Base-by-base conservation (phyloP, 192 early-diverging fungal species). In the Backusella tarrabulga region DNA sequence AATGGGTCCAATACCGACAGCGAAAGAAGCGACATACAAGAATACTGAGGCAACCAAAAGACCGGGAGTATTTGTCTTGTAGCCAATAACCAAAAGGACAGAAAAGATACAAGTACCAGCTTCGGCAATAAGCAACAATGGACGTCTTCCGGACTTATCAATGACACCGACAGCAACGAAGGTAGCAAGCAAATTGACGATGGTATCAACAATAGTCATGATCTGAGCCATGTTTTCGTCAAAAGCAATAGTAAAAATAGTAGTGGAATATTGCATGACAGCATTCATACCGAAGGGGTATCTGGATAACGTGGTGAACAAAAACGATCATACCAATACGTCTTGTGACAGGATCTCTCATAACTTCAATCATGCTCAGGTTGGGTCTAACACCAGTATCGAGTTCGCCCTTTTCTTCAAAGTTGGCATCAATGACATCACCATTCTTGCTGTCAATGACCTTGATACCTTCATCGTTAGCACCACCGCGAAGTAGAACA, bases 221-320 rank as follows among this genome's bases (percentile, higher is more conserved):
- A 86, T 85, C 56, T 88, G 88, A 35, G 90, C 82, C 34, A 87
- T 87, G 9, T 84, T 77, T 15, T 88, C 72, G 36, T 85, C 77
- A 80, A 90, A 91, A 34, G 76, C 83, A 79, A 90, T 69, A 60
- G 85, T 86, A 83, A 95, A 92, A 68, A 95, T 94, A 29, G 89
- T 89, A 7, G 95, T 93, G 21, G 89, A 92, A 80, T 95, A 97
- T 81, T 92, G 94, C 76, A 94, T 93, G 44, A 94, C 89, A 12
- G 91, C 93, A 80, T 95, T 95, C 80, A 97, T 94, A 68, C 92
- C 94, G 52, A n/a, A n/a, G n/a, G n/a, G n/a, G n/a, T n/a, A n/a
- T n/a, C 80, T 97, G 95, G 76, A 88, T 84, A 36, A 92, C 82
- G 81, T 94, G 92, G 9, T 94, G 73, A 11, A 87, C 83, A n/a